Evolutionary conservation across 345 rosid genomes (phyloP).

Genomic region (Citrus reticulata): DNA sequence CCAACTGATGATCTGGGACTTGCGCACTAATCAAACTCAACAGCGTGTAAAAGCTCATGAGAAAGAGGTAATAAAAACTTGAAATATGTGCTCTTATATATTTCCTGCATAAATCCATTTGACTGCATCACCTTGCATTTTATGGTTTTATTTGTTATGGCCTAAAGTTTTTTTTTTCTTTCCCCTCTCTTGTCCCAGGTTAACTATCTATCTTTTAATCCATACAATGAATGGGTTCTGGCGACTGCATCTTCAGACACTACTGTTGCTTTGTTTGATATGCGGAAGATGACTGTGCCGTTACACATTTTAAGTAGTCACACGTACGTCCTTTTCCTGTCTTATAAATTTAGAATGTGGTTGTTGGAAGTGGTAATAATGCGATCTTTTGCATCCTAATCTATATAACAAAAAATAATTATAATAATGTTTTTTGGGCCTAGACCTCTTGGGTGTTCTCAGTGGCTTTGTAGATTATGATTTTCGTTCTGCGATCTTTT

Average conservation of each 20-base stretch:
- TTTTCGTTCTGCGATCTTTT: background rate
- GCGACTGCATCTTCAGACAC: conserved; percentile 95
- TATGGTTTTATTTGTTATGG: background rate
- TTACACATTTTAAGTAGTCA: conserved; percentile 76
- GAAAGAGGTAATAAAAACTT: conserved; percentile 55
- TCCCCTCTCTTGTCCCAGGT: conserved; percentile 37
- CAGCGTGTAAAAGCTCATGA: conserved; percentile 74
- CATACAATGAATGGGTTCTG: conserved; percentile 75
- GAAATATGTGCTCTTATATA: background rate
- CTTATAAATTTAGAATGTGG: background rate
- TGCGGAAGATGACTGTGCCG: conserved; percentile 62
- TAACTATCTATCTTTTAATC: conserved; percentile 86
- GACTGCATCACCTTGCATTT: background rate
- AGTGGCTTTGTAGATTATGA: background rate
- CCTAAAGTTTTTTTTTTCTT: background rate
- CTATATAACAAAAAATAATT: too few relatives aligned
- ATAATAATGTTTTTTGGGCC: background rate
- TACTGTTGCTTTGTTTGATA: conserved; percentile 75
- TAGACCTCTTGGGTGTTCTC: background rate
- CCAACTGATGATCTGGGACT: conserved; percentile 80
- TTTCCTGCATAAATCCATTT: background rate
- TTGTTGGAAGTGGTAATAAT: background rate
- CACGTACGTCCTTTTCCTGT: conserved; percentile 36
- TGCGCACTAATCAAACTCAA: conserved; percentile 64
- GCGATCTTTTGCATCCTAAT: too few relatives aligned